Conservation (phyloP, 768 basidiomycete genomes). For the Lentinula aciculospora region DNA sequence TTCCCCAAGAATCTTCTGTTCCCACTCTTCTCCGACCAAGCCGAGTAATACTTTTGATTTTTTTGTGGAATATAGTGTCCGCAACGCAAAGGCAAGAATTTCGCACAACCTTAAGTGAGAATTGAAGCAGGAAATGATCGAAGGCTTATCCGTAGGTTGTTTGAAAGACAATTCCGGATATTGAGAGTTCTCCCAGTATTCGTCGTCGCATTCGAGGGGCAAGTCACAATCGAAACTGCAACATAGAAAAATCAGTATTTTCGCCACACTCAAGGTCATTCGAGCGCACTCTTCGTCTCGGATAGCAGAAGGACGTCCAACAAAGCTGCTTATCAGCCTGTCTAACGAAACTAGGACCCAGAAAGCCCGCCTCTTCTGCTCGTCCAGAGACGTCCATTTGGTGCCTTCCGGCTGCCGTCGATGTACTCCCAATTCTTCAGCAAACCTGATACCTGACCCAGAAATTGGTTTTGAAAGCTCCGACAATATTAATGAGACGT, state of each 20-base stretch:
- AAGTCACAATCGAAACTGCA: slow-evolving; percentile 38
- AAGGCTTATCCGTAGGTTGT: slow-evolving; percentile 9
- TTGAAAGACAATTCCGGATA: slow-evolving; percentile 6
- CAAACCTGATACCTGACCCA: slow-evolving; percentile 7
- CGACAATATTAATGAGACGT: background rate
- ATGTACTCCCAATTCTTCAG: slow-evolving; percentile 48
- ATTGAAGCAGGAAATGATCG: slow-evolving; percentile 4
- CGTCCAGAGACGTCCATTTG: slow-evolving; percentile 28
- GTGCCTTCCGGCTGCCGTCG: slow-evolving; percentile 22
- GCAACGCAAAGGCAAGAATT: slow-evolving; percentile 8
- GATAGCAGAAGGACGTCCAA: slow-evolving; percentile 50
- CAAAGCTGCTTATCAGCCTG: slow-evolving; percentile 27
- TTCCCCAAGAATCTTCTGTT: slow-evolving; percentile 9
- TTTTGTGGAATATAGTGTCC: slow-evolving; percentile 10
- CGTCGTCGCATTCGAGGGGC: slow-evolving; percentile 51
- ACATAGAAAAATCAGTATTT: slow-evolving; percentile 17
- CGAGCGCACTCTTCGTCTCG: slow-evolving; percentile 49
- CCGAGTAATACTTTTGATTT: slow-evolving; percentile 2
- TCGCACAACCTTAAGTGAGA: slow-evolving; percentile 4
- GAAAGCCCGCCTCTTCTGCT: slow-evolving; percentile 42
- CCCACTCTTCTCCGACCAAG: slow-evolving; percentile 23
- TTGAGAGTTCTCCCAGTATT: slow-evolving; percentile 37
- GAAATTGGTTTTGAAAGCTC: no score
- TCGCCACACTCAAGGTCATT: background rate
- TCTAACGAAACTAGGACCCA: slow-evolving; percentile 48